A percentile compares a stretch with the other conserved stretches of the same genome.
phyloP scores from a whole-genome alignment of 2,329 filamentous ascomycete genomes.

The Beauveria varroae region DNA sequence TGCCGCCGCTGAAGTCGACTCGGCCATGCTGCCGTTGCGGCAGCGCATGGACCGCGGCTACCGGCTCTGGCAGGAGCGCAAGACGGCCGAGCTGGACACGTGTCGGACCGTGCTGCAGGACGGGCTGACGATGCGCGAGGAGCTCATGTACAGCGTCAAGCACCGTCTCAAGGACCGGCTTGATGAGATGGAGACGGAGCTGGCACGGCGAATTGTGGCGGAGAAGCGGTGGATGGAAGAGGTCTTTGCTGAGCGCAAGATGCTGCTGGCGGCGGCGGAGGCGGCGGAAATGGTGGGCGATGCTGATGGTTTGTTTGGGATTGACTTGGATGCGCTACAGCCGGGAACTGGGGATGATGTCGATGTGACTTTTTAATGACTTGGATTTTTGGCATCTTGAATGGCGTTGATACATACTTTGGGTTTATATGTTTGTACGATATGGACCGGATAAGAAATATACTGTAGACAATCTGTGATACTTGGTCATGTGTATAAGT shows the following conservation, averaged over 20 bases:
- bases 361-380: neutral
- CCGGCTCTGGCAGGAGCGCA: conserved; percentile 33
- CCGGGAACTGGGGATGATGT: conserved; percentile 11
- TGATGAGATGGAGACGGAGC: conserved; percentile 24
- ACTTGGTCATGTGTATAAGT: neutral
- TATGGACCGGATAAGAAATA: neutral
- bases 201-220: conserved; percentile 27
- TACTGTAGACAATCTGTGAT: neutral
- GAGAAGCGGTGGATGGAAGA: conserved; percentile 41
- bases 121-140: conserved; percentile 30
- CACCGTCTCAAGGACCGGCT: conserved; percentile 22
- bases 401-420: neutral
- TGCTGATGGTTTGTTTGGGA: conserved; percentile 25
- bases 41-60: conserved; percentile 35
- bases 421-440: neutral
- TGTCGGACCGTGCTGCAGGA: conserved; percentile 31
- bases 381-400: neutral
- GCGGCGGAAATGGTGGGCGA: conserved; percentile 35
- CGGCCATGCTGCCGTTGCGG: conserved; percentile 27
- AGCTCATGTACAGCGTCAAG: conserved; percentile 35
- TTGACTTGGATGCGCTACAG: conserved; percentile 2
- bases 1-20: conserved; percentile 24
- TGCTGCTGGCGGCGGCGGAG: conserved; percentile 35
- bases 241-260: conserved; percentile 36
- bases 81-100: conserved; percentile 30